phyloP scores from a whole-genome alignment of 345 rosid species.

The Psidium friedrichsthalianum region DNA sequence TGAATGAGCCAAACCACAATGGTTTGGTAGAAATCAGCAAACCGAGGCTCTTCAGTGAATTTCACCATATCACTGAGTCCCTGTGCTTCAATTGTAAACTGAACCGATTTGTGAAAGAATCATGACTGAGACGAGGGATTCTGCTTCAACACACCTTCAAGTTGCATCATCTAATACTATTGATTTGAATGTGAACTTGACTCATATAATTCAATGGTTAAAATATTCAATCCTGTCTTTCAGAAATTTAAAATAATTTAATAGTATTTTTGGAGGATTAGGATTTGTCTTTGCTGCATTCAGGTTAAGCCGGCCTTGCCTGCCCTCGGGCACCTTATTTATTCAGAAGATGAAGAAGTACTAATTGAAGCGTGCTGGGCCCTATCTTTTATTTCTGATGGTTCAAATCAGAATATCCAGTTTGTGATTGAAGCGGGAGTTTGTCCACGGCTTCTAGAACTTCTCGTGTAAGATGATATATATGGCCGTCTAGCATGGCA shows the following conservation, averaged over 20 bases:
- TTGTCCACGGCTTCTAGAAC: slow-evolving; percentile 23
- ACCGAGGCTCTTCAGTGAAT: background rate
- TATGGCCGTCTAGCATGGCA: background rate
- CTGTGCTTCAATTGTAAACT: background rate
- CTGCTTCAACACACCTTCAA: background rate
- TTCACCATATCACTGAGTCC: background rate
- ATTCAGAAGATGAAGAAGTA: slow-evolving; percentile 20
- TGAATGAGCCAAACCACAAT: background rate
- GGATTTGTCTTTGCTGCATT: background rate
- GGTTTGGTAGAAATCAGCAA: no score
- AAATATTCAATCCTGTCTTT: background rate
- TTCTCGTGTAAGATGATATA: slow-evolving; percentile 15
- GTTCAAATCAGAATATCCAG: slow-evolving; percentile 23
- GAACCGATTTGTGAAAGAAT: background rate
- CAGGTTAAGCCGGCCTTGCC: slow-evolving; percentile 27
- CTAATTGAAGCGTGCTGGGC: slow-evolving; percentile 31
- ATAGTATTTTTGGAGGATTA: background rate
- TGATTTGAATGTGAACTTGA: background rate
- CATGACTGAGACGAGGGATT: background rate
- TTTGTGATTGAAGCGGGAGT: slow-evolving; percentile 26
- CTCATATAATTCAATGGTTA: background rate
- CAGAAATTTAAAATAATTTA: background rate
- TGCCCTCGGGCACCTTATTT: slow-evolving; percentile 10
- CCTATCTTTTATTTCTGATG: slow-evolving; percentile 29
- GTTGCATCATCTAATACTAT: background rate